Percentiles rank a stretch among this genome's conserved stretches.
Evolutionary conservation across 163 green algal species (phyloP).

Genomic region (Trebouxia gelatinosa): DNA sequence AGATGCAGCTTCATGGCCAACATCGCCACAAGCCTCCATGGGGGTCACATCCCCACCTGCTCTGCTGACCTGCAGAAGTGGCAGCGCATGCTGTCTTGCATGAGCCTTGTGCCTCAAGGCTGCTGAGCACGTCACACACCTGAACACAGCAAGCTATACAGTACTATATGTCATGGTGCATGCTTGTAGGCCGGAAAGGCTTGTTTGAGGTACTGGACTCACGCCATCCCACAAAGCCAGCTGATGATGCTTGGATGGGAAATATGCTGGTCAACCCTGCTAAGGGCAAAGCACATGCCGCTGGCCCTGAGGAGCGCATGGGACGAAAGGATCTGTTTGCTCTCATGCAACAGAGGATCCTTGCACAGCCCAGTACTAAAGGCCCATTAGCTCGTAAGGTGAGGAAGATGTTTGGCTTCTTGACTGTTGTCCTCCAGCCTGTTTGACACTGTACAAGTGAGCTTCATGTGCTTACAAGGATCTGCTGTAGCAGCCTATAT

Average conservation of each 20-base stretch:
- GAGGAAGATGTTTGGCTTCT: neutral
- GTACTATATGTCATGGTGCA: no score
- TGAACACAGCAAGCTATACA: no score
- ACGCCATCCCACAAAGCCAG: conserved; percentile 18
- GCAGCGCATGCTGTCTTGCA: no score
- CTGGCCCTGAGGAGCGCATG: conserved; percentile 31
- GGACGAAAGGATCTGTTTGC: conserved; percentile 34
- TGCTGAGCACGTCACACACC: no score
- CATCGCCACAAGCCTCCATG: no score
- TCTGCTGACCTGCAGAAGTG: no score
- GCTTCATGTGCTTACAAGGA: neutral
- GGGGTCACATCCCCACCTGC: no score
- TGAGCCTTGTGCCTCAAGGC: no score
- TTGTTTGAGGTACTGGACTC: conserved; percentile 32
- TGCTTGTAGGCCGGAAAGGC: conserved; percentile 26
- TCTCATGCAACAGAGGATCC: conserved; percentile 32
- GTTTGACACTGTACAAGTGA: neutral
- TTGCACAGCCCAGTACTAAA: neutral
- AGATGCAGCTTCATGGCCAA: no score
- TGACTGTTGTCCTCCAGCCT: neutral
- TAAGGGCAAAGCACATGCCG: conserved; percentile 28
- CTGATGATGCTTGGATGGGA: conserved; percentile 38
- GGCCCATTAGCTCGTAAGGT: neutral
- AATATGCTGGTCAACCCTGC: conserved; percentile 30
- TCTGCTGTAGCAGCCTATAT: neutral